phyloP scores from a whole-genome alignment of 2,329 filamentous ascomycete genomes.

The Didymella exigua region DNA sequence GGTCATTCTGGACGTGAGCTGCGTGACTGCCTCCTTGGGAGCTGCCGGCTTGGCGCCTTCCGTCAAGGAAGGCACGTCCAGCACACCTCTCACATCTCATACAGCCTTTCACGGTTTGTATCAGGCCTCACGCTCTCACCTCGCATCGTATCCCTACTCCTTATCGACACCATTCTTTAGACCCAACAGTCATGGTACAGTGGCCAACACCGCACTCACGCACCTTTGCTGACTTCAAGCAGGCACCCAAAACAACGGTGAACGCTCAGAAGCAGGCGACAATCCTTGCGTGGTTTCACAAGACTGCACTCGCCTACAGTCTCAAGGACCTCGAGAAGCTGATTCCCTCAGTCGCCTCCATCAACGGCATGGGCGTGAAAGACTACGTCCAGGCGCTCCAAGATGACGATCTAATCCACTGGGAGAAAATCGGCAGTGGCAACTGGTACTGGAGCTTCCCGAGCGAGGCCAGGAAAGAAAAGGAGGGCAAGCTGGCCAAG shows the following conservation, averaged over 20 bases:
- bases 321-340: constrained; percentile 72
- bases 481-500: constrained; percentile 47
- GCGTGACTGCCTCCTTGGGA: constrained; percentile 18
- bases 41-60: constrained; percentile 11
- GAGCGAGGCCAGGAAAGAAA: constrained; percentile 60
- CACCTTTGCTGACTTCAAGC: constrained; percentile 14
- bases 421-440: constrained; percentile 72
- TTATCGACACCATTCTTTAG: not conserved
- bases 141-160: not conserved
- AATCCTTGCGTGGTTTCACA: constrained; percentile 65
- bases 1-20: not conserved
- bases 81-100: not conserved
- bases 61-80: constrained; percentile 21
- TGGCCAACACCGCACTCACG: not conserved
- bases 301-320: constrained; percentile 65
- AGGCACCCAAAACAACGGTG: constrained; percentile 62
- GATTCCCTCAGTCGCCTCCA: constrained; percentile 65
- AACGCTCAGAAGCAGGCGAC: constrained; percentile 63
- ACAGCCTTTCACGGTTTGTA: not conserved
- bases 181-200: constrained; percentile 16
- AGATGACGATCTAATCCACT: constrained; percentile 66
- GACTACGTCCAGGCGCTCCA: constrained; percentile 67
- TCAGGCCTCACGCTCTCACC: not conserved
- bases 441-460: constrained; percentile 76
- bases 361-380: constrained; percentile 70